Conservation (phyloP, 1,284 basidiomycete genomes). For the Porodaedalea pini region DNA sequence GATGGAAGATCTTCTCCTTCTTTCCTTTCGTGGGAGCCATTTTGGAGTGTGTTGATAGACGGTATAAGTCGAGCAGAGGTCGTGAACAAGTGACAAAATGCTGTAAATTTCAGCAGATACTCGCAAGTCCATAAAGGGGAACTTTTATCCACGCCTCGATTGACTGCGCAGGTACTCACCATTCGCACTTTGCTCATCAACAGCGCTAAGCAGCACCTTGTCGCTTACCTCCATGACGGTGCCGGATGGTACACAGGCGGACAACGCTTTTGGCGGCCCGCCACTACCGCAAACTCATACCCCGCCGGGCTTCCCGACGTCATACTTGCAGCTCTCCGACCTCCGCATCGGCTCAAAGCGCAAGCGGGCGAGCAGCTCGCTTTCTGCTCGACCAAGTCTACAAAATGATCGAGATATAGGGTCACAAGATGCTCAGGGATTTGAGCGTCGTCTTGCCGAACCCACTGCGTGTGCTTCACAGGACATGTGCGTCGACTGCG, state of each 20-base stretch:
- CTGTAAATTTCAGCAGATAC: background rate
- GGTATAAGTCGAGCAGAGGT: too few relatives aligned
- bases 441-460: background rate
- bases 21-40: conserved; percentile 34
- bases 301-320: background rate
- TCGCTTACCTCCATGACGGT: background rate
- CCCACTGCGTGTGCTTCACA: background rate
- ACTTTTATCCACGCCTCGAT: background rate
- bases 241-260: background rate
- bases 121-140: too few relatives aligned
- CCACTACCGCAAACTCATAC: background rate
- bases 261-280: background rate
- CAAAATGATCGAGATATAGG: background rate
- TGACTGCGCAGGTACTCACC: background rate
- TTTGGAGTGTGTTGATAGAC: background rate
- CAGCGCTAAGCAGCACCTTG: background rate
- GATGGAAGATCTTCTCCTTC: conserved; percentile 78
- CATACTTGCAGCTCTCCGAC: conserved; percentile 18
- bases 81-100: background rate
- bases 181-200: background rate
- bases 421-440: background rate
- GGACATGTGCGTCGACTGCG: conserved; percentile 19
- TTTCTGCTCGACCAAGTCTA: background rate
- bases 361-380: background rate
- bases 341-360: conserved; percentile 14